These are phyloP conservation scores for Capronia americana DNA, from an alignment of 2,329 filamentous ascomycete genomes.

Conservation along the genomic window DNA sequence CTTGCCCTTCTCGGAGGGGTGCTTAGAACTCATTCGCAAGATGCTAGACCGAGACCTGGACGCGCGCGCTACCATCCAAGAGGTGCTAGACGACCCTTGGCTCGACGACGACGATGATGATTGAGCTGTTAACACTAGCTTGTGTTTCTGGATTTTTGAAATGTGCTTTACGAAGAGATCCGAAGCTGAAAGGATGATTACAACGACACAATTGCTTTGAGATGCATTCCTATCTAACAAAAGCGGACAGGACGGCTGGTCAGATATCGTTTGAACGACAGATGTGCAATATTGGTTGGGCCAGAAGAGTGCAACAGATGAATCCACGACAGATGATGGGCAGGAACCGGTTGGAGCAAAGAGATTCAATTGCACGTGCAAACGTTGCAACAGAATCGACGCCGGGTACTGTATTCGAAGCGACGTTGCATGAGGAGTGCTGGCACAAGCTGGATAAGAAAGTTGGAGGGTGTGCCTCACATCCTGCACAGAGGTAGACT, in stretches of 20 bases:
- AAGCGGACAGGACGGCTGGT: neutral
- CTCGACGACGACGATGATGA: constrained; percentile 43
- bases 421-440: neutral
- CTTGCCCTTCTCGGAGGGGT: constrained; percentile 72
- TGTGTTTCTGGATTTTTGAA: neutral
- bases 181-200: constrained; percentile 3
- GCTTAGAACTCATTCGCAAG: constrained; percentile 85
- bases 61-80: constrained; percentile 80
- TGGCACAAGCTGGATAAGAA: neutral
- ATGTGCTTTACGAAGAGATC: constrained; percentile 11
- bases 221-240: neutral
- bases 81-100: constrained; percentile 92
- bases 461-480: neutral
- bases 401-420: neutral
- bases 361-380: neutral
- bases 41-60: constrained; percentile 94
- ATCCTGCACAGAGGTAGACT: neutral
- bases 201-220: constrained; percentile 1
- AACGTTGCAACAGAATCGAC: constrained; percentile 1
- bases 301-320: neutral
- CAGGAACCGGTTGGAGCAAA: neutral
- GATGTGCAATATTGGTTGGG: neutral
- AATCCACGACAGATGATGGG: neutral
- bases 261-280: neutral
- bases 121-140: neutral